A percentile compares a stretch with the other conserved stretches of the same genome.
phyloP scores from a whole-genome alignment of 495 filamentous ascomycete genomes.

The Aspergillus sclerotiicarbonarius region DNA sequence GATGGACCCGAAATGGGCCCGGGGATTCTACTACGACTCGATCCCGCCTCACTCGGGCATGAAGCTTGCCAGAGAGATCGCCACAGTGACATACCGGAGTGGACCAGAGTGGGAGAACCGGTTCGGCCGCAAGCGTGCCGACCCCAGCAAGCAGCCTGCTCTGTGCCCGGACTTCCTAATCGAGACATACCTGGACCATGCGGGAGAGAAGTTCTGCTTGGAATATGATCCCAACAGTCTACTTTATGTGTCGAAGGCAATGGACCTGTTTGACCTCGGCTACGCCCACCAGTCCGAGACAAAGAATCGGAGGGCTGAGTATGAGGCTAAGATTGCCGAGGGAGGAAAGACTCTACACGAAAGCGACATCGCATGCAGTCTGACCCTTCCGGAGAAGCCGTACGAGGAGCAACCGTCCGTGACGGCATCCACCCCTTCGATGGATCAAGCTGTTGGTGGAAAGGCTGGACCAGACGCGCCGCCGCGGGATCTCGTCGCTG shows the following conservation, averaged over 20 bases:
- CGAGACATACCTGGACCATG: conserved; percentile 97
- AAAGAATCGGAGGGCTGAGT: conserved; percentile 44
- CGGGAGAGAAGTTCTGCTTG: conserved; percentile 98
- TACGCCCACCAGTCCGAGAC: conserved; percentile 58
- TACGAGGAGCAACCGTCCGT: conserved; percentile 74
- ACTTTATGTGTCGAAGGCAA: conserved; percentile 96
- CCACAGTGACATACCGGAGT: conserved; percentile 94
- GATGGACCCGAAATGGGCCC: conserved; percentile 97
- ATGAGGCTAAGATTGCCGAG: conserved; percentile 47
- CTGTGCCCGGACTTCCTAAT: conserved; percentile 97
- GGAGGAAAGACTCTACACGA: conserved; percentile 22
- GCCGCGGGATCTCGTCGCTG: conserved; percentile 74
- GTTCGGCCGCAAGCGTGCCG: conserved; percentile 85
- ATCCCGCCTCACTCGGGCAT: conserved; percentile 94
- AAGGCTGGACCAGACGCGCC: conserved; percentile 34
- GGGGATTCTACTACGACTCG: conserved; percentile 90
- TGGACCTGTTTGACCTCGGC: conserved; percentile 97
- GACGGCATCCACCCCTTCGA: conserved; percentile 26
- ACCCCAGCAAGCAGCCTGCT: conserved; percentile 80
- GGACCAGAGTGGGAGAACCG: conserved; percentile 97
- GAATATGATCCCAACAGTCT: conserved; percentile 97
- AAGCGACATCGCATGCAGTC: conserved; percentile 60
- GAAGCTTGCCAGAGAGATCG: conserved; percentile 97
- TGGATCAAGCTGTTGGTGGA: conserved; percentile 23
- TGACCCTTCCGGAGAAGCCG: conserved; percentile 80